Base-by-base conservation (phyloP, 768 basidiomycete species). In the Tricholomella constricta region DNA sequence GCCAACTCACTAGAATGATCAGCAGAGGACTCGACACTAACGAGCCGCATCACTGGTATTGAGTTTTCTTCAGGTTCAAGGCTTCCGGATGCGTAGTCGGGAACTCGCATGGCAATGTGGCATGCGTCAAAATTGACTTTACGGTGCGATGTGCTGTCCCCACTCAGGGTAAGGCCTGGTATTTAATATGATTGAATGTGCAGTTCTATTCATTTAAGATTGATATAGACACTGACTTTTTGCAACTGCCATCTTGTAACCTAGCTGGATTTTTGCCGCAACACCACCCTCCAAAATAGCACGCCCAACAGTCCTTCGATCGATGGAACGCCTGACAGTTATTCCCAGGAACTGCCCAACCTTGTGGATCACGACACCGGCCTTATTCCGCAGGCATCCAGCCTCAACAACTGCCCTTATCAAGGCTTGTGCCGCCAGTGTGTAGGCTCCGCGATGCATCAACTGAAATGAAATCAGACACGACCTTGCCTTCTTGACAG, bases 61-160 rank as follows among this genome's bases (percentile, higher is more conserved):
- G 49, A 42, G 6, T 12, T 40, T 47, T 52, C 50, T 2, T 8
- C 5, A 1, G 54, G 57, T 5, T 27, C 19, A 14, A 40, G 47
- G n/a, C 47, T 40, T 4, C 52, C 49, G 7, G 58, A 49, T 10
- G 17, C 15, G 37, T 62, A 62, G 36, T 62, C 54, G 0, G 56
- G 43, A 11, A 59, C 52, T 22, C 45, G 47, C 3, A 56, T 37
- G 11, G 51, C 45, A 14, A 62, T 51, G 2, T 43, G 45, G 6
- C 52, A 48, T 1, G 55, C 36, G 15, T 60, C 59, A 27, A 51
- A 57, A 19, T 57, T 51, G 23, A 62, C 54, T 31, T 59, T 49
- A 3, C 44, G 35, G 27, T 62, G 54, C 40, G 60, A 62, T 17
- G 60, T 62, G 15, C 48, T 51, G 36, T 61, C 60, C n/a, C 54